Evolutionary conservation across 352 stramenopile genomes (phyloP), one percentile per base, ranked within the genome.

Genomic region (Blastocystis hominis): DNA sequence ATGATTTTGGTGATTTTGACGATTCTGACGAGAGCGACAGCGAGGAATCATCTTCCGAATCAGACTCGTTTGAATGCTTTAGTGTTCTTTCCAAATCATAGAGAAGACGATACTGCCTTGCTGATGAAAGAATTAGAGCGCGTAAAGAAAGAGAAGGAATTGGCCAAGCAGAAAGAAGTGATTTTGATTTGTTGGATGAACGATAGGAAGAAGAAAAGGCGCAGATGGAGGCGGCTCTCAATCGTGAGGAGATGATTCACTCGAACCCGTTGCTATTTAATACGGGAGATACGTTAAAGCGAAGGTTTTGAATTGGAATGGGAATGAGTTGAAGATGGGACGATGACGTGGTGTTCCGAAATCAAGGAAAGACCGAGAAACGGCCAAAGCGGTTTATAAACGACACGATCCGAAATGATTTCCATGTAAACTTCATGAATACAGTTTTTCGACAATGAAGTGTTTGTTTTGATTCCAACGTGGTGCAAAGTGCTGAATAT

Each of bases 301-400:
- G n/a, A n/a, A n/a, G n/a, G n/a, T n/a, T n/a, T n/a, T n/a, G n/a
- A n/a, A n/a, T n/a, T n/a, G n/a, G n/a, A n/a, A n/a, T n/a, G n/a
- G n/a, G n/a, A n/a, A 20, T 63, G 61, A 62, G 55, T 30, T 92
- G 95, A 53, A 94, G 94, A 75, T 99, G 97, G 97, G 98, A 99
- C 91, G 96, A 98, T 89, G 97, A 99, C 91, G 96, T 99, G 20
- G 95, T 99, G 38, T 99, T 99, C 92, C 97, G 97, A 88, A 98
- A 98, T 91, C 94, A 97, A 90, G 96, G 95, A 30, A 96, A 98
- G 89, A 94, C 94, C 4, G 92, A 97, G 89, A 90, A 95, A 53
- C 95, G 94, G 90, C 90, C 91, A 72, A 98, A 98, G 89, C 92
- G 96, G 78, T 99, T 99, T 90, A 98, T 99, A 90, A 99, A 99